These are phyloP conservation scores for Turnera subulata DNA, from an alignment of 345 rosid species.

Conservation along the genomic window DNA sequence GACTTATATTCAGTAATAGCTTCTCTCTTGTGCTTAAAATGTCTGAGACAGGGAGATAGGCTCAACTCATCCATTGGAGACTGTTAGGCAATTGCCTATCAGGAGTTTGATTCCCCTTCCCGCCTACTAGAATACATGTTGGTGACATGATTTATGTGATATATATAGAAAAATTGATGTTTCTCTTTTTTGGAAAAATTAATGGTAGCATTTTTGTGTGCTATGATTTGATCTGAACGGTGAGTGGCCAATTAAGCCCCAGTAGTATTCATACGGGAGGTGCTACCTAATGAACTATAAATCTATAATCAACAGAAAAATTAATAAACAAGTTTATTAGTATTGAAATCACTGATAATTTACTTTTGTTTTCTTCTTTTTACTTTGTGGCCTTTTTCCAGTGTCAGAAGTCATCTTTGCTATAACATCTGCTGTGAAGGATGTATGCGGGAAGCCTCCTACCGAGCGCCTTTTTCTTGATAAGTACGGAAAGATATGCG, in stretches of 20 bases:
- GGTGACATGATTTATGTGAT: neutral
- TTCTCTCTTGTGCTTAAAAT: neutral
- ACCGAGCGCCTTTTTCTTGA: slow-evolving; percentile 91
- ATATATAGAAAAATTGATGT: neutral
- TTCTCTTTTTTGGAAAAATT: neutral
- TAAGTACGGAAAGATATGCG: slow-evolving; percentile 88
- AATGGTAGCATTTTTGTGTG: neutral
- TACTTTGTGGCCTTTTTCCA: slow-evolving; percentile 19
- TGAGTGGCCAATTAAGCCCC: neutral
- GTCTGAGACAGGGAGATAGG: neutral
- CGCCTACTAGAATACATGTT: too few relatives aligned
- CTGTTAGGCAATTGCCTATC: neutral
- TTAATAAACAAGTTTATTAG: too few relatives aligned
- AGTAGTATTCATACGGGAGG: too few relatives aligned
- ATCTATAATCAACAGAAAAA: too few relatives aligned
- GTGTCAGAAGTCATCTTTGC: slow-evolving; percentile 91
- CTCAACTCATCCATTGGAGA: slow-evolving; percentile 2
- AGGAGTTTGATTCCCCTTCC: neutral
- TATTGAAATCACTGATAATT: neutral
- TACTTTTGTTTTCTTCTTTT: neutral
- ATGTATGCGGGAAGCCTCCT: slow-evolving; percentile 90
- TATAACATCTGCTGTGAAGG: slow-evolving; percentile 82
- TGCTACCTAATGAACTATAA: too few relatives aligned
- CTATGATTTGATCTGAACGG: slow-evolving; percentile 3
- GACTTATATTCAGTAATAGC: neutral